phyloP scores from a whole-genome alignment of 768 basidiomycete genomes.

The Russula griseocarnosa region DNA sequence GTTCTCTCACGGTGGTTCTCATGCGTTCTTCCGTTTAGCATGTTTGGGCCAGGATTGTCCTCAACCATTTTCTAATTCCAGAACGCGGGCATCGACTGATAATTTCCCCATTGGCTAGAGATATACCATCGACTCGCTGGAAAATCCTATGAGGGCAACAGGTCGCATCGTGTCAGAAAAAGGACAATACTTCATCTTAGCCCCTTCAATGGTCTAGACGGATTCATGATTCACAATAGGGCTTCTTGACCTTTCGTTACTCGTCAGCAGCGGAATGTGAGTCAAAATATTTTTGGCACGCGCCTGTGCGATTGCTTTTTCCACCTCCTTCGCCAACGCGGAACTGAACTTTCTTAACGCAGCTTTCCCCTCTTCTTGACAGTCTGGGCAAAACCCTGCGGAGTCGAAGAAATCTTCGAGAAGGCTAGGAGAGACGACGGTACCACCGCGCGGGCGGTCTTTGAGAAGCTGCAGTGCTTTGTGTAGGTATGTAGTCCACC shows the following conservation, averaged over 20 bases:
- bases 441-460: slow-evolving; percentile 23
- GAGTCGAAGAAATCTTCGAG: slow-evolving; percentile 15
- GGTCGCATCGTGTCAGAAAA: not conserved
- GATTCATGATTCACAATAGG: slow-evolving; percentile 19
- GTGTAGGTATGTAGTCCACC: slow-evolving; percentile 24
- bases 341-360: slow-evolving; percentile 21
- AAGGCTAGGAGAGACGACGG: slow-evolving; percentile 17
- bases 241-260: slow-evolving; percentile 20
- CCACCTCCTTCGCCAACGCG: slow-evolving; percentile 21
- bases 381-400: slow-evolving; percentile 17
- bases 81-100: not conserved
- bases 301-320: slow-evolving; percentile 23
- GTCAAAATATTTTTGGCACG: not conserved
- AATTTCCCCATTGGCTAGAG: not conserved
- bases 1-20: not conserved
- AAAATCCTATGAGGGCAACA: not conserved
- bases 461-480: slow-evolving; percentile 13
- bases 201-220: not conserved
- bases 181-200: not conserved
- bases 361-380: slow-evolving; percentile 20
- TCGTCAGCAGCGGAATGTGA: slow-evolving; percentile 1
- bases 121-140: not conserved
- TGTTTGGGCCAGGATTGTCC: not conserved
- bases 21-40: too few relatives aligned
- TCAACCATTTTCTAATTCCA: too few relatives aligned